Conservation (phyloP, 805 yeast genomes). For the Wickerhamiella sergipiensis region DNA sequence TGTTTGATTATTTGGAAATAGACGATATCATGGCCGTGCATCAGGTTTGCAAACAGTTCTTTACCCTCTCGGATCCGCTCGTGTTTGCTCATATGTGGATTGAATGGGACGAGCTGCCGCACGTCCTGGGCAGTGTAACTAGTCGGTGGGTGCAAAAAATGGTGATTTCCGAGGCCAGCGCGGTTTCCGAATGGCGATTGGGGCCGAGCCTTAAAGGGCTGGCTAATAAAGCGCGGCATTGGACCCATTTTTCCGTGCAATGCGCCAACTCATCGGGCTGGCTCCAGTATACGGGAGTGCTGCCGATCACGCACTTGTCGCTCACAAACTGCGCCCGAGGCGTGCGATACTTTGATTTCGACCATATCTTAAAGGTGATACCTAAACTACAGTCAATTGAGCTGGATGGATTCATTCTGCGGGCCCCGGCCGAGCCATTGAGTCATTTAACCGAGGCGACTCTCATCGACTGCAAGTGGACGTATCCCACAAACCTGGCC, state of each 20-base stretch:
- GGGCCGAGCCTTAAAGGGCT: slow-evolving; percentile 7
- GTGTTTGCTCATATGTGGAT: not conserved
- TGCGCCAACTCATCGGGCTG: slow-evolving; percentile 11
- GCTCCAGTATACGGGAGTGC: slow-evolving; percentile 13
- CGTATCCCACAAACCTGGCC: slow-evolving; percentile 6
- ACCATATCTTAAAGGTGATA: slow-evolving; percentile 7
- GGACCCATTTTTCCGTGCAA: slow-evolving; percentile 4
- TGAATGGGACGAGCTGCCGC: not conserved
- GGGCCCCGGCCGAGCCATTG: slow-evolving; percentile 4
- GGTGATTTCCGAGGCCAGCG: not conserved
- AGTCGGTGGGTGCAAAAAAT: not conserved
- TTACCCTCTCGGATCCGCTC: not conserved
- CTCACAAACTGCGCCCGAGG: slow-evolving; percentile 3
- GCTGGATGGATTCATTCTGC: slow-evolving; percentile 9
- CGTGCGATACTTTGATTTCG: slow-evolving; percentile 11
- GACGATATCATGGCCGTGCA: not conserved
- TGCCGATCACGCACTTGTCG: not conserved
- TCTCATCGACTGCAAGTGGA: slow-evolving; percentile 10
- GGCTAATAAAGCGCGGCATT: not conserved
- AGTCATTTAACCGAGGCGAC: not conserved
- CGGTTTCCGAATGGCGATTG: slow-evolving; percentile 13
- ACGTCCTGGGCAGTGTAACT: not conserved
- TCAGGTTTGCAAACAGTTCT: not conserved
- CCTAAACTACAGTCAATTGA: slow-evolving; percentile 4
- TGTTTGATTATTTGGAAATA: not conserved